Evolutionary conservation across 345 rosid species (phyloP).

Genomic region (Boechera divaricarpa): DNA sequence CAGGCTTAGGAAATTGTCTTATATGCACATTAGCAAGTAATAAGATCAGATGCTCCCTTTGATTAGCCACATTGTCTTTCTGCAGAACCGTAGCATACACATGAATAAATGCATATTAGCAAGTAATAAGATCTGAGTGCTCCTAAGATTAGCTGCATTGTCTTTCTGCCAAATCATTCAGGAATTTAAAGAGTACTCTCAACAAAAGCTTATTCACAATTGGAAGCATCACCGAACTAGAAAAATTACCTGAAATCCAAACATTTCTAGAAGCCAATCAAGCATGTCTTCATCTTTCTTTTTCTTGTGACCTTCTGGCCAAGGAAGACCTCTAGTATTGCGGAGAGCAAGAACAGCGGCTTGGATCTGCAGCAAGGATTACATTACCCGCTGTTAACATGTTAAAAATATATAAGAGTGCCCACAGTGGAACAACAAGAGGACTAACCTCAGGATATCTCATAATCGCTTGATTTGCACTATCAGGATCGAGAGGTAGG

Average conservation of each 20-base stretch:
- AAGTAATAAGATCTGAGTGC: conserved; percentile 11
- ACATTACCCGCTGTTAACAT: conserved; percentile 16
- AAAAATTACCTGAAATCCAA: conserved; percentile 92
- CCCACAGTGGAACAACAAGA: neutral
- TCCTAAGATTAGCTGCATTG: conserved; percentile 18
- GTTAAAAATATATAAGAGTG: conserved; percentile 14
- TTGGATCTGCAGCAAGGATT: conserved; percentile 65
- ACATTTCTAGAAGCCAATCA: conserved; percentile 98
- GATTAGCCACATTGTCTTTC: conserved; percentile 98
- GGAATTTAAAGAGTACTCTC: conserved; percentile 5
- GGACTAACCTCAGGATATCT: conserved; percentile 84
- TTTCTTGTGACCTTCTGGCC: conserved; percentile 86
- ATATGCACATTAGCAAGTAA: conserved; percentile 98
- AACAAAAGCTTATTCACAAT: neutral
- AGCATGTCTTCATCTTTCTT: conserved; percentile 91
- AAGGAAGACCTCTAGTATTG: conserved; percentile 98
- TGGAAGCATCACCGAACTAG: neutral
- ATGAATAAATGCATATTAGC: conserved; percentile 14
- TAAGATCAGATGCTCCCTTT: conserved; percentile 96
- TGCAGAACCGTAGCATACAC: conserved; percentile 48
- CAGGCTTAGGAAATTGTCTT: conserved; percentile 94
- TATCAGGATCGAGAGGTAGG: conserved; percentile 98
- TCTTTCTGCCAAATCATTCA: neutral
- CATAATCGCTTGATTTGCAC: conserved; percentile 98
- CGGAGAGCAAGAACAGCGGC: conserved; percentile 96